Evolutionary conservation across 192 early-diverging fungal genomes (phyloP), one percentile per base, ranked within the genome.

Genomic region (Coemansia sp.): DNA sequence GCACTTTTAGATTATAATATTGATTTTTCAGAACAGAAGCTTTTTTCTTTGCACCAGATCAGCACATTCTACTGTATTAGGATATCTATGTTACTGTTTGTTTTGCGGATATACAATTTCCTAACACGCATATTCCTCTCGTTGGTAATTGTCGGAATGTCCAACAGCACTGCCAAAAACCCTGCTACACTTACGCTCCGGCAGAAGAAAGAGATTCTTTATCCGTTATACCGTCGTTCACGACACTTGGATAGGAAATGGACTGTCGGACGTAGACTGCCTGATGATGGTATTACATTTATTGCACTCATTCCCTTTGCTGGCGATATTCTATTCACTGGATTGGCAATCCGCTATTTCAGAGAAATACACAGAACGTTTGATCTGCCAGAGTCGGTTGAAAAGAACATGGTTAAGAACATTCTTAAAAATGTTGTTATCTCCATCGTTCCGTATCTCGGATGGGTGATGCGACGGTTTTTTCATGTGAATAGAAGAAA

Each of bases 401-500:
- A 69, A 15, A 61, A 65, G 15, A 19, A 73, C 19, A 69, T 81
- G 66, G 18, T 36, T 11, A n/a, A 36, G 0, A 75, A 81, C 21
- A 67, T 81, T 32, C 16, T 57, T n/a, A 37, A 61, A n/a, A 66
- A 81, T 37, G 54, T 49, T n/a, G 52, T 48, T 13, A 63, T 75
- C 7, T 68, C 78, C 7, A 48, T 69, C 12, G 61, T 81, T 18
- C 78, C 78, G 15, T 21, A 63, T 36, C 54, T 68, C 9, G 78
- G 78, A 6, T 81, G 78, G 73, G 54, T 81, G n/a, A 19, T 66
- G n/a, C 69, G 73, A 18, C 65, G 73, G 5, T 39, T 72, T 4
- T 76, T 48, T 26, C 39, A 46, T 49, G 73, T 81, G 40, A 81
- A 81, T 52, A 75, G 63, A 55, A 66, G 70, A 12, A 81, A 81